A percentile compares a stretch with the other conserved stretches of the same genome.
These are phyloP conservation scores for Ophiostoma ips DNA, from an alignment of 2,329 filamentous ascomycete genomes.

Conservation along the genomic window DNA sequence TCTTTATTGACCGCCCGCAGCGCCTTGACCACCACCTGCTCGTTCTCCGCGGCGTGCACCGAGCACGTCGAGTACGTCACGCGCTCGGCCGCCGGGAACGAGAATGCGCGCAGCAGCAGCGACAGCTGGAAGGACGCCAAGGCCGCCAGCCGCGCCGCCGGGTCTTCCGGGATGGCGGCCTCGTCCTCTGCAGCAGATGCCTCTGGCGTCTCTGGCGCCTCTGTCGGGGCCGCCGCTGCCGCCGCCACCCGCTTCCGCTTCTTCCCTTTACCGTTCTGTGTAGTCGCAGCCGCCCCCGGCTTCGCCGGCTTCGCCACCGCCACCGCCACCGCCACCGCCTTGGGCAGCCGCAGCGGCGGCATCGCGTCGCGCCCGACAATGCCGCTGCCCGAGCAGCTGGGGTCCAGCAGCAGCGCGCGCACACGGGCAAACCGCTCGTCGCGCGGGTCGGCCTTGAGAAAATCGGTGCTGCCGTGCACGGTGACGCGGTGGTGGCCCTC, in stretches of 20 bases:
- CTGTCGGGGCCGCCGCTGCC: neutral
- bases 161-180: slow-evolving; percentile 43
- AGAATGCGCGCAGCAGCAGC: slow-evolving; percentile 71
- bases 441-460: slow-evolving; percentile 58
- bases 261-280: slow-evolving; percentile 16
- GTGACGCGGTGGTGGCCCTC: neutral
- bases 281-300: neutral
- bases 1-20: slow-evolving; percentile 39
- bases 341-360: slow-evolving; percentile 49
- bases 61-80: slow-evolving; percentile 95
- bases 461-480: slow-evolving; percentile 50
- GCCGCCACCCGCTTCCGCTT: slow-evolving; percentile 31
- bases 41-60: slow-evolving; percentile 75
- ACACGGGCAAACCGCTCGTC: slow-evolving; percentile 52
- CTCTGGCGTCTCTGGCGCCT: slow-evolving; percentile 9
- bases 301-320: slow-evolving; percentile 12
- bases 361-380: slow-evolving; percentile 81
- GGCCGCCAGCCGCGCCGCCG: slow-evolving; percentile 52
- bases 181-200: slow-evolving; percentile 28
- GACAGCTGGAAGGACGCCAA: slow-evolving; percentile 71
- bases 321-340: slow-evolving; percentile 15
- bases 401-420: slow-evolving; percentile 73
- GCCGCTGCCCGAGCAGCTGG: slow-evolving; percentile 89
- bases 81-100: slow-evolving; percentile 58
- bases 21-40: slow-evolving; percentile 63